Evolutionary conservation across 1,139 yeast genomes (phyloP).

Genomic region (Pichia terricola): DNA sequence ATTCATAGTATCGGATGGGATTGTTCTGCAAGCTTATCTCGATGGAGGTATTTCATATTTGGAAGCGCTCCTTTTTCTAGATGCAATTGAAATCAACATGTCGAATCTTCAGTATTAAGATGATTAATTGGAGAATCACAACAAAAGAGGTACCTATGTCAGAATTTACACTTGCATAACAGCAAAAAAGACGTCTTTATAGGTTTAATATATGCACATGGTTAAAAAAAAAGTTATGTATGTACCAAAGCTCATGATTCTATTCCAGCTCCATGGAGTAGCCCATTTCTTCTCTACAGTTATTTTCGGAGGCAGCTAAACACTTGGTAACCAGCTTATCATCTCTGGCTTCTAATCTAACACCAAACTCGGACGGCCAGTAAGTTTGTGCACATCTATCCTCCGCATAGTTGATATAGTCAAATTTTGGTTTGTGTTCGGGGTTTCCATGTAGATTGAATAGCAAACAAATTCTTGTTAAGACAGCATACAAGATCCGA

Average conservation of each 20-base stretch:
- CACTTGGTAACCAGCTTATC: constrained; percentile 5
- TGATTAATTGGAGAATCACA: too few relatives aligned
- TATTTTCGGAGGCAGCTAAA: constrained; percentile 4
- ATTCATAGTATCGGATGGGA: too few relatives aligned
- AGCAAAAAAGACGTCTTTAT: too few relatives aligned
- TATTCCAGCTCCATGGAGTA: constrained; percentile 13
- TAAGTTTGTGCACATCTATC: constrained; percentile 17
- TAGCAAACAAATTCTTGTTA: constrained; percentile 14
- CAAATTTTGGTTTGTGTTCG: constrained; percentile 7
- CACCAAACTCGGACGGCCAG: constrained; percentile 16
- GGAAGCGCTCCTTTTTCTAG: too few relatives aligned
- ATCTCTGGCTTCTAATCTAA: constrained; percentile 11
- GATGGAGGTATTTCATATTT: too few relatives aligned
- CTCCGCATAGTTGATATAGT: constrained; percentile 15
- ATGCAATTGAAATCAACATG: too few relatives aligned
- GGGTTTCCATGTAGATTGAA: constrained; percentile 10
- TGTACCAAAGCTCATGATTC: neutral
- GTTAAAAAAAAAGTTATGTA: too few relatives aligned
- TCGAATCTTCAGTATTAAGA: too few relatives aligned
- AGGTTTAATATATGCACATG: too few relatives aligned
- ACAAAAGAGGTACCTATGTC: too few relatives aligned
- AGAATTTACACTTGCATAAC: too few relatives aligned
- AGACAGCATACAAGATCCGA: constrained; percentile 12
- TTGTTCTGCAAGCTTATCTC: too few relatives aligned
- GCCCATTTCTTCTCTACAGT: constrained; percentile 6